These are phyloP conservation scores for Wickerhamiella azymoides DNA, from an alignment of 805 yeast genomes.

Conservation along the genomic window DNA sequence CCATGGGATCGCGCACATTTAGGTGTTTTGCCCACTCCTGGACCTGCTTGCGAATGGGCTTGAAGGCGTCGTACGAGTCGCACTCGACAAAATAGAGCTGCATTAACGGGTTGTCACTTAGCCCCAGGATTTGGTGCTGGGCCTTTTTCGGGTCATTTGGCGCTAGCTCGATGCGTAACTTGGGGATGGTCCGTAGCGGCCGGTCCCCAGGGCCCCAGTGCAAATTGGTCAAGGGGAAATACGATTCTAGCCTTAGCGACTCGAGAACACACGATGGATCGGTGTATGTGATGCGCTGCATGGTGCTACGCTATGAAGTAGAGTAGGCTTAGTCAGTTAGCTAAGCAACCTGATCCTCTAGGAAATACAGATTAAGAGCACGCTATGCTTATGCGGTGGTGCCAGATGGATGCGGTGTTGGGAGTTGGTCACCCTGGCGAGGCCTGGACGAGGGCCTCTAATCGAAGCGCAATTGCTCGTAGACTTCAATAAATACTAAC, in stretches of 20 bases:
- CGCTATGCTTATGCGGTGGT: no score
- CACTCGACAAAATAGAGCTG: conserved; percentile 56
- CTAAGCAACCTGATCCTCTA: no score
- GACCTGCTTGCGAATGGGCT: conserved; percentile 66
- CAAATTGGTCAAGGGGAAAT: conserved; percentile 46
- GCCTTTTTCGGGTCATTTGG: conserved; percentile 40
- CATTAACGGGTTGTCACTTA: conserved; percentile 39
- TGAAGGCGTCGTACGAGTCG: conserved; percentile 56
- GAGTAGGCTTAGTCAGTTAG: no score
- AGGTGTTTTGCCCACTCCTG: conserved; percentile 58
- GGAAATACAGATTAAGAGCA: no score
- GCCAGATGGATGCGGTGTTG: no score
- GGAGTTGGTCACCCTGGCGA: no score
- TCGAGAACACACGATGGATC: not conserved
- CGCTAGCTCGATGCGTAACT: conserved; percentile 37
- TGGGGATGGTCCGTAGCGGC: conserved; percentile 50
- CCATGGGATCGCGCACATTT: conserved; percentile 34
- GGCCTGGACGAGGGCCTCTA: no score
- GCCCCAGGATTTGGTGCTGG: conserved; percentile 29
- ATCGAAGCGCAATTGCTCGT: no score
- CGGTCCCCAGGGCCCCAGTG: conserved; percentile 50
- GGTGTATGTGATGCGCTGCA: conserved; percentile 5
- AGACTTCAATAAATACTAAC: no score
- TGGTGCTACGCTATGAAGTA: no score
- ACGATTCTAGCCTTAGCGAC: conserved; percentile 8